Evolutionary conservation across 108 stramenopile species (phyloP).

Genomic region (Skeletonema menzelii): DNA sequence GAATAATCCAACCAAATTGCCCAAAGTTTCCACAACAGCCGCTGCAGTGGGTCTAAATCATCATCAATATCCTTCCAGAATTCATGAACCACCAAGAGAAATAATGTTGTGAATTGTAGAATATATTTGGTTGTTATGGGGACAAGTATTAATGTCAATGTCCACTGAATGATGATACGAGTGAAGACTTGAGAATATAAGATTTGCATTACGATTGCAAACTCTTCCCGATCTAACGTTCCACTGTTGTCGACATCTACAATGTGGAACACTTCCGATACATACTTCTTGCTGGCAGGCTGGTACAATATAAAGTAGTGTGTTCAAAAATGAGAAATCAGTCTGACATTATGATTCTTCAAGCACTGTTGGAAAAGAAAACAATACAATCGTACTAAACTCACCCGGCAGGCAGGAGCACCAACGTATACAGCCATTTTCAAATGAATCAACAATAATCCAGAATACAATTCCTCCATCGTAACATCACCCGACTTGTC

Average conservation of each 20-base stretch:
- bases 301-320: too few species aligned
- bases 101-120: conserved; percentile 28
- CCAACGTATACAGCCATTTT: conserved; percentile 77
- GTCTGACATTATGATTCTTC: too few species aligned
- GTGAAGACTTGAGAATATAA: conserved; percentile 73
- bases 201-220: conserved; percentile 65
- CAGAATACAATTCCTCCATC: conserved; percentile 76
- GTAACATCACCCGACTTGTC: conserved; percentile 71
- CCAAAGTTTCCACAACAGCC: conserved; percentile 33
- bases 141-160: conserved; percentile 67
- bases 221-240: conserved; percentile 63
- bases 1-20: conserved; percentile 12
- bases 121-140: conserved; percentile 61
- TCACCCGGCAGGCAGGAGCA: conserved; percentile 74
- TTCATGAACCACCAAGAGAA: conserved; percentile 16
- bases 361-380: too few species aligned
- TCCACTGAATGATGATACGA: conserved; percentile 74
- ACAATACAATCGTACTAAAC: conserved; percentile 4
- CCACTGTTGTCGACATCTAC: conserved; percentile 59
- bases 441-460: conserved; percentile 78
- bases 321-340: too few species aligned
- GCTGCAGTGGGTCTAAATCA: conserved; percentile 27
- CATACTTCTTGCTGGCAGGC: conserved; percentile 60
- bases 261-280: conserved; percentile 60
- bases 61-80: conserved; percentile 39